phyloP scores from a whole-genome alignment of 495 filamentous ascomycete genomes.

The Tuber aestivum region DNA sequence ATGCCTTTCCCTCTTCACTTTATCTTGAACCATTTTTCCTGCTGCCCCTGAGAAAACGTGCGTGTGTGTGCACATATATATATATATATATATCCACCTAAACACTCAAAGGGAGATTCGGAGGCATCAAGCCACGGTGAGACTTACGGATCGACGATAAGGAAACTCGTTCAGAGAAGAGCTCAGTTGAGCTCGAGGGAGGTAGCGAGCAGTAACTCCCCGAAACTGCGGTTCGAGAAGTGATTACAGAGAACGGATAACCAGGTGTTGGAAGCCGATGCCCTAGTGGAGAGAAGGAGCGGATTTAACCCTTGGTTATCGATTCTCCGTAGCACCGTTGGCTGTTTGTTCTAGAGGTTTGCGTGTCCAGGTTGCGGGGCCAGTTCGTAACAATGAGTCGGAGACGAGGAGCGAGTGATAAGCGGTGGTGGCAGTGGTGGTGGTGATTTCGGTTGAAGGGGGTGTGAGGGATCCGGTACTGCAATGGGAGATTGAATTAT shows the following conservation, averaged over 20 bases:
- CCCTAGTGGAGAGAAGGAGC: conserved; percentile 33
- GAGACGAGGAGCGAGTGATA: conserved; percentile 11
- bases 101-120: neutral
- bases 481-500: conserved; percentile 40
- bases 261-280: conserved; percentile 30
- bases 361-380: conserved; percentile 17
- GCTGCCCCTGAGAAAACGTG: neutral
- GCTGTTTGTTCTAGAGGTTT: conserved; percentile 20
- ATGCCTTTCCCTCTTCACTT: neutral
- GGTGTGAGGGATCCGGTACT: conserved; percentile 33
- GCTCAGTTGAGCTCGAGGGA: conserved; percentile 30
- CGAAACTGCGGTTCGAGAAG: conserved; percentile 14
- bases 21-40: neutral
- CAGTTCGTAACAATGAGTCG: conserved; percentile 23
- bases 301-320: conserved; percentile 30
- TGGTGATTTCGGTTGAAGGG: conserved; percentile 10
- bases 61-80: too few species aligned
- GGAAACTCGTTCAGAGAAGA: conserved; percentile 39
- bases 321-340: conserved; percentile 26
- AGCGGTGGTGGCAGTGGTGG: conserved; percentile 13
- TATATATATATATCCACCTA: neutral
- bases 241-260: conserved; percentile 35
- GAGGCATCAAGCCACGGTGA: conserved; percentile 8
- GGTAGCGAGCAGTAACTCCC: conserved; percentile 8
- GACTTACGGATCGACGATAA: conserved; percentile 40